phyloP scores from a whole-genome alignment of 139 green algal genomes.

The Micromonas commoda region DNA sequence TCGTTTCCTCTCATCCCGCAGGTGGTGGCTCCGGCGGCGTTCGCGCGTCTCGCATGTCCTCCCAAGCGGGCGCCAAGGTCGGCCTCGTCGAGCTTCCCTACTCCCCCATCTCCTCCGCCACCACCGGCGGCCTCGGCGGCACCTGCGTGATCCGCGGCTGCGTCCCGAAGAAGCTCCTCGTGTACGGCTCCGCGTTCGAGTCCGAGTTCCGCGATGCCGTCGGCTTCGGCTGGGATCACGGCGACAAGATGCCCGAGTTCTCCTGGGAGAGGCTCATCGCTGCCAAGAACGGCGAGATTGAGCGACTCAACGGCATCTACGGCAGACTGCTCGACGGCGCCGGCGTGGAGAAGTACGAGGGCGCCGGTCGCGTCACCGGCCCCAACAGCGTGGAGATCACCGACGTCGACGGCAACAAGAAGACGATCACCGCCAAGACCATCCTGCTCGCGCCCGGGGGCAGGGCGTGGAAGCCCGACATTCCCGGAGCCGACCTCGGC shows the following conservation, averaged over 20 bases:
- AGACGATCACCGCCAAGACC: constrained; percentile 56
- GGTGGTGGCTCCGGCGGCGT: constrained; percentile 66
- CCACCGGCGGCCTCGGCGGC: constrained; percentile 76
- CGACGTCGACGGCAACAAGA: background rate
- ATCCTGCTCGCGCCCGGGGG: constrained; percentile 90
- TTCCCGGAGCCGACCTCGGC: constrained; percentile 78
- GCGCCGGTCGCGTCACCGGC: constrained; percentile 70
- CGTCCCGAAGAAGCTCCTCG: constrained; percentile 98
- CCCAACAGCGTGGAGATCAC: constrained; percentile 78
- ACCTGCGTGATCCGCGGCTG: constrained; percentile 97
- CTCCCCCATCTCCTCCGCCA: constrained; percentile 65
- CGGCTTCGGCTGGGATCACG: constrained; percentile 74
- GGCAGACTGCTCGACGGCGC: constrained; percentile 38
- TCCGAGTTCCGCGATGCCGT: constrained; percentile 70
- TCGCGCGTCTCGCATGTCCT: constrained; percentile 57
- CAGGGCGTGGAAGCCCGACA: constrained; percentile 56
- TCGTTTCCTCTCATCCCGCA: background rate
- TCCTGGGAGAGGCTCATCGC: constrained; percentile 52
- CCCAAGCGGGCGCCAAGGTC: constrained; percentile 66
- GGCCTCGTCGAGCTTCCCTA: constrained; percentile 88
- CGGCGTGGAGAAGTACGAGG: constrained; percentile 69
- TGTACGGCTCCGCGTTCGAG: constrained; percentile 74
- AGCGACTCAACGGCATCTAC: constrained; percentile 86
- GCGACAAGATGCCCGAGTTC: constrained; percentile 30
- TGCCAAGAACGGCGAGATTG: constrained; percentile 82